A percentile compares a stretch with the other conserved stretches of the same genome.
Evolutionary conservation across 2,329 filamentous ascomycete species (phyloP).

Genomic region (Sphaerostilbella broomeana): DNA sequence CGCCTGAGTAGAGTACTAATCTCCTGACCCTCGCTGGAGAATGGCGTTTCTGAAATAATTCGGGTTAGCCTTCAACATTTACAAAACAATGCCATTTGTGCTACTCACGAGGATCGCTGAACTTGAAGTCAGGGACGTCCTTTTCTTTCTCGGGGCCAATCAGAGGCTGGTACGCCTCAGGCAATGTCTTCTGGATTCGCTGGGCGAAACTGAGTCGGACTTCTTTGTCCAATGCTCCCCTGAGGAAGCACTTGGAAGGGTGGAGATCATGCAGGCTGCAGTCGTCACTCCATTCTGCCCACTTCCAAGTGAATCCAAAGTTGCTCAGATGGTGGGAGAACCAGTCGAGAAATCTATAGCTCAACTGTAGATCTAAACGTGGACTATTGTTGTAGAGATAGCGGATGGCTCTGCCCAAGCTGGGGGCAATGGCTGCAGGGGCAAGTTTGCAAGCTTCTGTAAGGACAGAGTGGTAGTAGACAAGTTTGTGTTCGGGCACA

Average conservation of each 20-base stretch:
- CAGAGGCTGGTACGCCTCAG: slow-evolving; percentile 71
- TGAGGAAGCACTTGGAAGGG: slow-evolving; percentile 89
- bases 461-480: slow-evolving; percentile 93
- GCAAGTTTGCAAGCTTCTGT: slow-evolving; percentile 95
- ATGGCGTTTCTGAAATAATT: slow-evolving; percentile 61
- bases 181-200: slow-evolving; percentile 88
- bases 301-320: slow-evolving; percentile 99
- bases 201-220: slow-evolving; percentile 94
- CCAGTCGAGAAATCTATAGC: slow-evolving; percentile 89
- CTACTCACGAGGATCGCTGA: slow-evolving; percentile 61
- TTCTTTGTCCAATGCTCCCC: slow-evolving; percentile 88
- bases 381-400: slow-evolving; percentile 80
- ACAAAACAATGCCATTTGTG: background rate
- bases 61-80: background rate
- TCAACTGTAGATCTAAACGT: slow-evolving; percentile 78
- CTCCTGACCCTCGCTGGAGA: slow-evolving; percentile 76
- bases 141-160: slow-evolving; percentile 86
- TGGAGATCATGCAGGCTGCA: slow-evolving; percentile 69
- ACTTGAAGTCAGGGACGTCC: slow-evolving; percentile 95
- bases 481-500: slow-evolving; percentile 80
- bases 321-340: slow-evolving; percentile 97
- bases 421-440: slow-evolving; percentile 91
- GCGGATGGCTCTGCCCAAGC: slow-evolving; percentile 84
- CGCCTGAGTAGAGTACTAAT: slow-evolving; percentile 71
- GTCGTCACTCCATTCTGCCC: slow-evolving; percentile 93